These are phyloP conservation scores for Ceratocystis diversiconidia DNA, from an alignment of 2,329 filamentous ascomycete genomes.

Conservation along the genomic window DNA sequence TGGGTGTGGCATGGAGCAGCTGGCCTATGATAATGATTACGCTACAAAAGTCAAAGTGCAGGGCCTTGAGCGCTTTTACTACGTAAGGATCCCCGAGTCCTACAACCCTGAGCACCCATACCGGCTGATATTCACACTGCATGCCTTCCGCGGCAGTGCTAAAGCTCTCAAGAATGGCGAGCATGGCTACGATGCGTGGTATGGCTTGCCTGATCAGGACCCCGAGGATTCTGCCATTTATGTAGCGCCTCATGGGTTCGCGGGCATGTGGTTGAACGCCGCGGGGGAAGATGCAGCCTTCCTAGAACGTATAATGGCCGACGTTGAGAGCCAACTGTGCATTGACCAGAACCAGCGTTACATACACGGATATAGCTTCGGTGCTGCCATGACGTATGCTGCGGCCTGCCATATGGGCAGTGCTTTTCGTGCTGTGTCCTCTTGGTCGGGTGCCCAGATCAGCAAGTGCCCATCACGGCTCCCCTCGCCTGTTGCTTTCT, in stretches of 20 bases:
- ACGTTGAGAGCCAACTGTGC: slow-evolving; percentile 29
- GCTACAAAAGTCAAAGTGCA: slow-evolving; percentile 26
- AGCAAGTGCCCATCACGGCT: slow-evolving; percentile 25
- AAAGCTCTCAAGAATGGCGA: slow-evolving; percentile 25
- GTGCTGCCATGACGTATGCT: slow-evolving; percentile 30
- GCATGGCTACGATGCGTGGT: slow-evolving; percentile 25
- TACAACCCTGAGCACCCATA: slow-evolving; percentile 29
- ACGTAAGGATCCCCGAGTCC: slow-evolving; percentile 27
- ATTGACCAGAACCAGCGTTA: slow-evolving; percentile 30
- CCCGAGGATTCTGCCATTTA: slow-evolving; percentile 27
- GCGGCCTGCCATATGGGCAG: slow-evolving; percentile 28
- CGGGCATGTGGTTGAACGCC: slow-evolving; percentile 29
- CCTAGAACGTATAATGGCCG: slow-evolving; percentile 27
- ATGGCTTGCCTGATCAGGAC: slow-evolving; percentile 27
- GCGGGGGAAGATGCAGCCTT: slow-evolving; percentile 30
- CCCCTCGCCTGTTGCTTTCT: slow-evolving; percentile 26
- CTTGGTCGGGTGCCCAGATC: slow-evolving; percentile 23
- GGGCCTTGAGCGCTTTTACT: slow-evolving; percentile 27
- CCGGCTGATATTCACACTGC: slow-evolving; percentile 30
- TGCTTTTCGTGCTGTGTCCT: slow-evolving; percentile 27
- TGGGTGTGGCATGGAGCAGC: slow-evolving; percentile 26
- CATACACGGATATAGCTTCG: slow-evolving; percentile 32
- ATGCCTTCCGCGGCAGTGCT: slow-evolving; percentile 29
- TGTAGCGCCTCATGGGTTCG: slow-evolving; percentile 29
- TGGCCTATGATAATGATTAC: slow-evolving; percentile 23